Percentiles rank a stretch among this genome's conserved stretches.
Conservation (phyloP, 1,284 basidiomycete genomes). For the Phylloboletellus chloephorus region DNA sequence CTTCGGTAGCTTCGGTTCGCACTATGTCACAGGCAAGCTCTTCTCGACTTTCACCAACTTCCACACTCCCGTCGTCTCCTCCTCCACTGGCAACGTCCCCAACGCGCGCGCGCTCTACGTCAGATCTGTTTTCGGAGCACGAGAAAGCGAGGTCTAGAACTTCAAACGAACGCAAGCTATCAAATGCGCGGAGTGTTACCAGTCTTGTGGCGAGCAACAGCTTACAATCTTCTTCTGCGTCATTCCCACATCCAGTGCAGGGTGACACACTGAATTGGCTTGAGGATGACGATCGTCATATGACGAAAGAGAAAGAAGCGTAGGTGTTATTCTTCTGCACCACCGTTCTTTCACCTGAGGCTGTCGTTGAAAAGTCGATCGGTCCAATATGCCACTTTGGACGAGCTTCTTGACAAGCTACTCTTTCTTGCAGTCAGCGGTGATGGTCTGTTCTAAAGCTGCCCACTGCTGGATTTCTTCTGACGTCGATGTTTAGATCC, state of each 20-base stretch:
- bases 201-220: slow-evolving; percentile 23
- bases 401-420: slow-evolving; percentile 71
- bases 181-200: slow-evolving; percentile 29
- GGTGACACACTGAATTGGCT: slow-evolving; percentile 16
- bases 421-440: slow-evolving; percentile 71
- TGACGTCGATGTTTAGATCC: slow-evolving; percentile 46
- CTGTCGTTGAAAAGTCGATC: slow-evolving; percentile 41
- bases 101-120: slow-evolving; percentile 49
- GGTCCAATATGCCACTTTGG: slow-evolving; percentile 66
- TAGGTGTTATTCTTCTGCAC: slow-evolving; percentile 27
- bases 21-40: slow-evolving; percentile 29
- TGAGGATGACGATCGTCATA: slow-evolving; percentile 27
- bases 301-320: slow-evolving; percentile 40
- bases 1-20: slow-evolving; percentile 32
- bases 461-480: slow-evolving; percentile 6
- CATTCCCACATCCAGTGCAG: slow-evolving; percentile 13
- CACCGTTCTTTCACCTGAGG: slow-evolving; percentile 12
- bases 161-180: slow-evolving; percentile 29
- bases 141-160: slow-evolving; percentile 38
- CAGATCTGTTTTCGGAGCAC: slow-evolving; percentile 48
- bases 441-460: slow-evolving; percentile 50
- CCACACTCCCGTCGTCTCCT: slow-evolving; percentile 32
- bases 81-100: slow-evolving; percentile 39
- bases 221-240: slow-evolving; percentile 19
- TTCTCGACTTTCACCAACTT: slow-evolving; percentile 29